phyloP scores from a whole-genome alignment of 768 basidiomycete species.

The Panellus pusillus region DNA sequence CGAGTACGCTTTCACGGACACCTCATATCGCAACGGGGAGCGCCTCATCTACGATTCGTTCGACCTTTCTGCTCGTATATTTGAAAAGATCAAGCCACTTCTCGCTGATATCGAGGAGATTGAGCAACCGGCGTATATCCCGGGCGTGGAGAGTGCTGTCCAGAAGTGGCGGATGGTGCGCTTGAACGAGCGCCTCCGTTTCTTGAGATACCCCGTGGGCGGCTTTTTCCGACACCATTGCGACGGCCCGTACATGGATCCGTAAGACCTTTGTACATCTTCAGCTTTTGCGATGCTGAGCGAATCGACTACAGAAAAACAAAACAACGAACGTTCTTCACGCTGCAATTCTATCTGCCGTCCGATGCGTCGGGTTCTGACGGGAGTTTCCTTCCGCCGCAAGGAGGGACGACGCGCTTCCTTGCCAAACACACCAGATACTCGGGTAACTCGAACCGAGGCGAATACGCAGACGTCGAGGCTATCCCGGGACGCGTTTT shows the following conservation, averaged over 20 bases:
- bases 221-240: conserved; percentile 5
- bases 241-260: background rate
- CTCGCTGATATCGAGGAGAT: conserved; percentile 15
- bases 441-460: too few species aligned
- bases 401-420: conserved; percentile 8
- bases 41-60: conserved; percentile 13
- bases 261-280: background rate
- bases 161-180: conserved; percentile 19
- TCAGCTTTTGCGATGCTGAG: background rate
- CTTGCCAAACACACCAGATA: background rate
- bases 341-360: conserved; percentile 10
- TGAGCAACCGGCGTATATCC: background rate
- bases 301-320: background rate
- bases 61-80: background rate
- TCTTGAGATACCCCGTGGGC: conserved; percentile 5
- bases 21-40: conserved; percentile 15
- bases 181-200: conserved; percentile 10
- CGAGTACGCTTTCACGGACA: conserved; percentile 2
- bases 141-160: background rate
- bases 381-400: background rate
- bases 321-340: conserved; percentile 7
- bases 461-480: conserved; percentile 3
- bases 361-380: background rate
- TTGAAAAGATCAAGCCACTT: conserved; percentile 11
- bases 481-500: conserved; percentile 3